Percentiles rank a stretch among this genome's conserved stretches.
Conservation (phyloP, 768 basidiomycete genomes). For the Lentinula sp. region DNA sequence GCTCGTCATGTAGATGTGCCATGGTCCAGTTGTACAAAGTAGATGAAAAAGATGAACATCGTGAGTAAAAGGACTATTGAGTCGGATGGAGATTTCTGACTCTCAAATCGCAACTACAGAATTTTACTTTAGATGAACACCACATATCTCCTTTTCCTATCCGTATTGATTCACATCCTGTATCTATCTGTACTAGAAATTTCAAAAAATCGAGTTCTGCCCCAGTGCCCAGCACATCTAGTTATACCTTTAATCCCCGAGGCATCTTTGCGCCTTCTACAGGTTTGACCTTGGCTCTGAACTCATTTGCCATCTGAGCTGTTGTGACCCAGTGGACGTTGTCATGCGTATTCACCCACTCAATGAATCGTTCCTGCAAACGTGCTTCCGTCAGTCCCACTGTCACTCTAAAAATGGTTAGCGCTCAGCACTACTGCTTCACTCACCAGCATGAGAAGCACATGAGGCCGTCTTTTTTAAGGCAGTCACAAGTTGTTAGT, state of each 20-base stretch:
- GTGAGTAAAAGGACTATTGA: too few relatives aligned
- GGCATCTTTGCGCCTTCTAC: slow-evolving; percentile 52
- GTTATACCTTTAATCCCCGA: slow-evolving; percentile 23
- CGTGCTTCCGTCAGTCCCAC: background rate
- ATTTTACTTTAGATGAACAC: too few relatives aligned
- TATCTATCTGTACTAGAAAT: too few relatives aligned
- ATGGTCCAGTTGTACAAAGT: background rate
- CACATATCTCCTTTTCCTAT: too few relatives aligned
- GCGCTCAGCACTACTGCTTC: too few relatives aligned
- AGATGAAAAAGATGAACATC: background rate
- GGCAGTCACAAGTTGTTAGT: background rate
- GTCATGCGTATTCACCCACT: slow-evolving; percentile 67
- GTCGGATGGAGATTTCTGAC: background rate
- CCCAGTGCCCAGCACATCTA: too few relatives aligned
- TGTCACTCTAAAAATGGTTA: background rate
- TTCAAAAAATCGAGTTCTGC: too few relatives aligned
- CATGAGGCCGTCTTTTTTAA: slow-evolving; percentile 52
- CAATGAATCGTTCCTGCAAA: slow-evolving; percentile 60
- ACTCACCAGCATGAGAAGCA: slow-evolving; percentile 59
- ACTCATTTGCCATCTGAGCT: slow-evolving; percentile 61
- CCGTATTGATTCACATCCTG: too few relatives aligned
- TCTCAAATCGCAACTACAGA: too few relatives aligned
- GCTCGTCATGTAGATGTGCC: slow-evolving; percentile 52
- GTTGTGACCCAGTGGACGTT: slow-evolving; percentile 68
- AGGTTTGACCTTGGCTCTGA: slow-evolving; percentile 46